A percentile compares a stretch with the other conserved stretches of the same genome.
phyloP scores from a whole-genome alignment of 306 rosid genomes.

The Cicer cuneatum region DNA sequence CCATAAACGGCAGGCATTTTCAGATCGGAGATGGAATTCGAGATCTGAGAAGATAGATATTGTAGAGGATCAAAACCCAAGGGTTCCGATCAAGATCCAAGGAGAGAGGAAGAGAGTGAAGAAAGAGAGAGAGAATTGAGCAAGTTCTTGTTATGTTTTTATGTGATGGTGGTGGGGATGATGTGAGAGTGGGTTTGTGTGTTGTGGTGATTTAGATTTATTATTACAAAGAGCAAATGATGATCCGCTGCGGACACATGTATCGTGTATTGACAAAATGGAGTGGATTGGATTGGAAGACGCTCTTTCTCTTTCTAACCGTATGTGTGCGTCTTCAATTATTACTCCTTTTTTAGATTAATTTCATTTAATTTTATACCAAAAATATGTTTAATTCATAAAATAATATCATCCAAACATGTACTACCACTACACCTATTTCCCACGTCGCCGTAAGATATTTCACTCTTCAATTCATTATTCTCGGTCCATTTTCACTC shows the following conservation, averaged over 20 bases:
- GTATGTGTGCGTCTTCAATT: neutral
- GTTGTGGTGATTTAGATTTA: neutral
- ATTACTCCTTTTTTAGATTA: neutral
- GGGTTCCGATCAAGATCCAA: constrained; percentile 42
- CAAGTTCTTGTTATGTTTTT: neutral
- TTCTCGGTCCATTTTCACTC: too few relatives aligned
- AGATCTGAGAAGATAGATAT: constrained; percentile 46
- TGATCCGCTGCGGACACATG: constrained; percentile 25
- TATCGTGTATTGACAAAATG: neutral
- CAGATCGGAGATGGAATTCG: constrained; percentile 31
- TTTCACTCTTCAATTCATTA: too few relatives aligned
- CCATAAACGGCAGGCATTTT: constrained; percentile 93
- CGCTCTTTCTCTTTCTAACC: constrained; percentile 10
- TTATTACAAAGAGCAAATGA: neutral
- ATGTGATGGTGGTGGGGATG: neutral
- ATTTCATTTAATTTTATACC: too few relatives aligned
- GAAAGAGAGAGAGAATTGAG: neutral
- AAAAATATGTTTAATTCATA: too few relatives aligned
- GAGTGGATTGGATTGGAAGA: neutral
- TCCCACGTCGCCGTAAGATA: too few relatives aligned
- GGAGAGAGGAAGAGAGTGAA: neutral
- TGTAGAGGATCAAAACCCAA: constrained; percentile 51
- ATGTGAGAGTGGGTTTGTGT: neutral
- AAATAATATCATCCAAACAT: too few relatives aligned
- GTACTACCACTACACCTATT: too few relatives aligned